Conservation (phyloP, 1,284 basidiomycete species). For the Vanrija pseudolonga region DNA sequence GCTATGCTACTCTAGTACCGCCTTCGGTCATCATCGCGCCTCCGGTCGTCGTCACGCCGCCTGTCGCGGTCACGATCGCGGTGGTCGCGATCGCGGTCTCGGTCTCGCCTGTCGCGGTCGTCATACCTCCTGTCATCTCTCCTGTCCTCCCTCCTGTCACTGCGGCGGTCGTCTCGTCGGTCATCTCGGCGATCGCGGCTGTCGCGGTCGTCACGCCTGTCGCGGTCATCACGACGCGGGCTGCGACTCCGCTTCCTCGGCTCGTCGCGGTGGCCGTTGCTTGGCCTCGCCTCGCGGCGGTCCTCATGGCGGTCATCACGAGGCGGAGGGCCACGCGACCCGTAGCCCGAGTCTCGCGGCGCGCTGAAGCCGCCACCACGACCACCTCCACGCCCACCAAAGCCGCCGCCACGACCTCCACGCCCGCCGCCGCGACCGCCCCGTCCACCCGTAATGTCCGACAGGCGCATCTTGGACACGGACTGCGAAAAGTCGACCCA, state of each 20-base stretch:
- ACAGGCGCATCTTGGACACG: conserved; percentile 61
- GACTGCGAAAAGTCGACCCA: conserved; percentile 99
- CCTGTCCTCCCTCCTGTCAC: neutral
- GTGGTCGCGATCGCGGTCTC: neutral
- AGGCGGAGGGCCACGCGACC: conserved; percentile 5
- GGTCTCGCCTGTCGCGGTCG: conserved; percentile 8
- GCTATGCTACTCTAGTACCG: too few relatives aligned
- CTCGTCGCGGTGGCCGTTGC: conserved; percentile 13
- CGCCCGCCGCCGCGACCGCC: conserved; percentile 30
- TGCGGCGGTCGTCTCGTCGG: conserved; percentile 1
- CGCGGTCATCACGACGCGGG: conserved; percentile 9
- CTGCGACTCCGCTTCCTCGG: conserved; percentile 22
- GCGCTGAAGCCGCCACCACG: conserved; percentile 19
- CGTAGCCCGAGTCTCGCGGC: conserved; percentile 10
- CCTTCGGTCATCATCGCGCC: too few relatives aligned
- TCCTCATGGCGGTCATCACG: conserved; percentile 7
- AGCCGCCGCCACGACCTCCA: conserved; percentile 27
- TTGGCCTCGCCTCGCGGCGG: conserved; percentile 17
- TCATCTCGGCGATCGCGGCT: conserved; percentile 8
- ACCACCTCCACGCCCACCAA: conserved; percentile 18
- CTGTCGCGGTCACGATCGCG: conserved; percentile 1
- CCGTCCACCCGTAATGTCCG: conserved; percentile 41
- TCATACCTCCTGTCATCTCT: conserved; percentile 4
- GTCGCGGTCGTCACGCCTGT: conserved; percentile 13
- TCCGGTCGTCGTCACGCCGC: neutral